Base-by-base conservation (phyloP, 2,329 filamentous ascomycete genomes). In the Penicillium sp. region DNA sequence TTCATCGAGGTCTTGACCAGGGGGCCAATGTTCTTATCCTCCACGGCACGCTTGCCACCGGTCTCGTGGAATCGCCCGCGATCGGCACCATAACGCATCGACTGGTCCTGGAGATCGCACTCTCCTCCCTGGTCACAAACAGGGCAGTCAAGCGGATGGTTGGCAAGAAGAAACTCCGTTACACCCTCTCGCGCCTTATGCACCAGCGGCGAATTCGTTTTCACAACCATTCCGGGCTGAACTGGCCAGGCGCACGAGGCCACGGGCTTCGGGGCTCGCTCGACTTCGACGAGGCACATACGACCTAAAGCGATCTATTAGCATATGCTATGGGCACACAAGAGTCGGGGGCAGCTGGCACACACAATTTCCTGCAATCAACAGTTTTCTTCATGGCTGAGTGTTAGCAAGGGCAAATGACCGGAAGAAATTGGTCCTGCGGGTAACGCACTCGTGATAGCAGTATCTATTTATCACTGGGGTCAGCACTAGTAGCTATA, bases 1-100 rank as follows among this genome's bases (percentile, higher is more conserved):
- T 98, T 98, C 93, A 98, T 98, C 43, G 93, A 98, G 3, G 93
- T 98, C 83, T 98, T 98, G 76, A 98, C 88, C 61, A 98, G 75
- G 46, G 93, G 93, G 31, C 93, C 93, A 66, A 98, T 96, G 74
- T 98, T 97, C 82, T 98, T 98, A 75, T 98, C 93, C 77, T 98
- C 93, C 33, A 96, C 91, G 24, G 90, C 93, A 78, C 93, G 88
- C 82, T 98, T 98, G 75, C 93, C 93, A 48, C 82, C 85, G 66
- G 95, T 75, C 75, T 98, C 93, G 76, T 98, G 93, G 78, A 98
- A 98, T 64, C 93, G 87, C 55, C 93, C 93, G 69, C 93, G 83
- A 75, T 98, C 93, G 57, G 87, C 88, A 66, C 93, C 93, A 71
- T 98, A 98, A 73, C 93, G 83, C 92, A 98, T 97, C 48, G 92